These are phyloP conservation scores for Thozetella sp. DNA, from an alignment of 495 filamentous ascomycete species.

Conservation along the genomic window DNA sequence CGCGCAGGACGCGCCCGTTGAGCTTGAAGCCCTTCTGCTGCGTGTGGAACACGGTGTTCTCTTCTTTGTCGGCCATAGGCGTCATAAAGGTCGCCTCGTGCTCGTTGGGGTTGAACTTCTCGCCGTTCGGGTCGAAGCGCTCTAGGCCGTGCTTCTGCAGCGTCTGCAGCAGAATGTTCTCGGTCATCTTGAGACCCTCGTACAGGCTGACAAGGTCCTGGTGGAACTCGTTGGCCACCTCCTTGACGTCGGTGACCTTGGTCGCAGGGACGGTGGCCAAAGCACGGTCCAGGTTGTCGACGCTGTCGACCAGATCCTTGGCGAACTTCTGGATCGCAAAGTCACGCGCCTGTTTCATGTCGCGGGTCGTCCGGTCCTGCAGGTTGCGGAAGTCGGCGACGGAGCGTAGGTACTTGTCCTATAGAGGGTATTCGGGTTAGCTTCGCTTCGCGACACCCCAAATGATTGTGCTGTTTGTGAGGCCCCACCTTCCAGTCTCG, in stretches of 20 bases:
- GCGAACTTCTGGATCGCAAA: conserved; percentile 96
- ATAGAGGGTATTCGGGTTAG: too few relatives aligned
- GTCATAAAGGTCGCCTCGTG: conserved; percentile 97
- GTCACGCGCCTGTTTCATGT: conserved; percentile 81
- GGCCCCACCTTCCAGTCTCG: conserved; percentile 81
- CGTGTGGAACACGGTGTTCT: conserved; percentile 86
- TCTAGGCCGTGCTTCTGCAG: conserved; percentile 93
- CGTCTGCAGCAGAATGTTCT: conserved; percentile 82
- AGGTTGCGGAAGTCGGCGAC: conserved; percentile 98
- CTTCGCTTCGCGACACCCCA: too few relatives aligned
- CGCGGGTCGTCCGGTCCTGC: conserved; percentile 90
- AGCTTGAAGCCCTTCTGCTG: conserved; percentile 94
- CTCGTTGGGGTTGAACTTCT: conserved; percentile 91
- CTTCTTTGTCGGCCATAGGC: conserved; percentile 78
- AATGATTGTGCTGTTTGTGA: too few relatives aligned
- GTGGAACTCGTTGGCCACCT: conserved; percentile 53
- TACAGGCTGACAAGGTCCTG: conserved; percentile 79
- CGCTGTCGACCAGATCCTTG: conserved; percentile 86
- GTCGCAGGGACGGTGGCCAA: conserved; percentile 75
- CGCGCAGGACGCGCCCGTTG: conserved; percentile 86
- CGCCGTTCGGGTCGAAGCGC: conserved; percentile 77
- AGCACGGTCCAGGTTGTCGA: conserved; percentile 97
- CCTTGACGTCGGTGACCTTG: conserved; percentile 53
- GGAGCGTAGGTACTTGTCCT: conserved; percentile 92
- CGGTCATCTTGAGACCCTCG: conserved; percentile 92